Evolutionary conservation across 2,329 filamentous ascomycete genomes (phyloP).

Genomic region (Cordyceps fumosorosea): DNA sequence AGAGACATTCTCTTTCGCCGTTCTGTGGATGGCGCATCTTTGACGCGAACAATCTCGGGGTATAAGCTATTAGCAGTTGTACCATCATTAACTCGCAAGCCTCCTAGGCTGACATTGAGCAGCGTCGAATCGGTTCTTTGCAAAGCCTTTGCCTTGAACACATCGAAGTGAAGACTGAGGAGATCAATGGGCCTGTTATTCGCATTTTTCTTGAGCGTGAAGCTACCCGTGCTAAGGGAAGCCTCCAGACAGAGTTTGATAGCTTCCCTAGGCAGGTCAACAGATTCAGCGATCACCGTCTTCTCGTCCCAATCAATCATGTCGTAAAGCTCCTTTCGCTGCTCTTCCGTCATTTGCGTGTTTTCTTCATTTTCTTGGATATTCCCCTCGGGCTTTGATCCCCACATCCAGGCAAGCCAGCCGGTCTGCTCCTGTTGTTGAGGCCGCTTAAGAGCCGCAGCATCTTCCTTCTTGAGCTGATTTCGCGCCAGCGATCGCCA

Average conservation of each 20-base stretch:
- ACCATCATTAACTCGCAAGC: constrained; percentile 89
- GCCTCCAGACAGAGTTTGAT: constrained; percentile 90
- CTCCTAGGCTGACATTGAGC: constrained; percentile 82
- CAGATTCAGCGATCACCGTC: constrained; percentile 74
- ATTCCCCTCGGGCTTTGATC: constrained; percentile 57
- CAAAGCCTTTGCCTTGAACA: constrained; percentile 83
- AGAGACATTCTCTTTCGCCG: constrained; percentile 45
- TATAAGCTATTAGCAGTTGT: constrained; percentile 88
- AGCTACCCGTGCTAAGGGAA: constrained; percentile 90
- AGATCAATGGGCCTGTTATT: constrained; percentile 64
- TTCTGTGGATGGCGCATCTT: constrained; percentile 62
- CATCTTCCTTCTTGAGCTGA: constrained; percentile 90
- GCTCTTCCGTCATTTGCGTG: constrained; percentile 86
- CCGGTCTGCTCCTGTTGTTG: constrained; percentile 63
- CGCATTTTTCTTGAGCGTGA: constrained; percentile 75
- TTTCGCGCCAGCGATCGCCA: constrained; percentile 94
- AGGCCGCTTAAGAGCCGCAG: constrained; percentile 69
- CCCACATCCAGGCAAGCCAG: constrained; percentile 92
- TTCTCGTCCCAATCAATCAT: constrained; percentile 99
- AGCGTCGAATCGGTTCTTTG: constrained; percentile 88
- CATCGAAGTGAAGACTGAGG: constrained; percentile 86
- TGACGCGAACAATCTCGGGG: constrained; percentile 92
- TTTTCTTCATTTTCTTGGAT: constrained; percentile 62
- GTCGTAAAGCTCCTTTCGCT: constrained; percentile 92
- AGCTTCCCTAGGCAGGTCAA: constrained; percentile 85